phyloP scores from a whole-genome alignment of 305 asterid genomes.

The Fraxinus floribunda region DNA sequence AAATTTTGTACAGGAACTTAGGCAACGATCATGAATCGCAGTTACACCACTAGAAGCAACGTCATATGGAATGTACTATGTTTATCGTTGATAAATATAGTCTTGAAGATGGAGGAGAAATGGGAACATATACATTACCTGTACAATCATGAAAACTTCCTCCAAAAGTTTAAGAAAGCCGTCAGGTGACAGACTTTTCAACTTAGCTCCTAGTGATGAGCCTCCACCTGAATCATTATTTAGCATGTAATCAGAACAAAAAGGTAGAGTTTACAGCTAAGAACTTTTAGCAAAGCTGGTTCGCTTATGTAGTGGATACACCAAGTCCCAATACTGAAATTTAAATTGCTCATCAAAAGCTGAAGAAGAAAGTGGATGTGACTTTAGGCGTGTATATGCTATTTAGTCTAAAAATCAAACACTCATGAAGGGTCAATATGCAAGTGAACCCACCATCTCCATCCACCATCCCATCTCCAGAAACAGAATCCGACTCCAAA shows the following conservation, averaged over 20 bases:
- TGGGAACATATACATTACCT: conserved; percentile 69
- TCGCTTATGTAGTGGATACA: conserved; percentile 5
- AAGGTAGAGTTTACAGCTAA: neutral
- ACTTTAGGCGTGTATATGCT: conserved; percentile 6
- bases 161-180: conserved; percentile 84
- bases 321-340: conserved; percentile 13
- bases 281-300: conserved; percentile 8
- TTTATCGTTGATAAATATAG: conserved; percentile 16
- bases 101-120: conserved; percentile 21
- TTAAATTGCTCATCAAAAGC: conserved; percentile 3
- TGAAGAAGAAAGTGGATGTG: conserved; percentile 4
- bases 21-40: neutral
- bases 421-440: conserved; percentile 20
- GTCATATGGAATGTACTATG: conserved; percentile 11
- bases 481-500: conserved; percentile 66
- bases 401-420: conserved; percentile 15
- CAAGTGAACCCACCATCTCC: conserved; percentile 68
- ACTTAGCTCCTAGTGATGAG: conserved; percentile 83
- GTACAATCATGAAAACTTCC: conserved; percentile 83
- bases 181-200: conserved; percentile 85
- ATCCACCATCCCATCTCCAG: conserved; percentile 77
- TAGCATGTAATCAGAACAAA: conserved; percentile 21
- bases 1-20: conserved; percentile 8
- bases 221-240: conserved; percentile 68
- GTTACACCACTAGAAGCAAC: neutral